phyloP scores from a whole-genome alignment of 306 rosid genomes.

The Astragalus glycyphyllos region DNA sequence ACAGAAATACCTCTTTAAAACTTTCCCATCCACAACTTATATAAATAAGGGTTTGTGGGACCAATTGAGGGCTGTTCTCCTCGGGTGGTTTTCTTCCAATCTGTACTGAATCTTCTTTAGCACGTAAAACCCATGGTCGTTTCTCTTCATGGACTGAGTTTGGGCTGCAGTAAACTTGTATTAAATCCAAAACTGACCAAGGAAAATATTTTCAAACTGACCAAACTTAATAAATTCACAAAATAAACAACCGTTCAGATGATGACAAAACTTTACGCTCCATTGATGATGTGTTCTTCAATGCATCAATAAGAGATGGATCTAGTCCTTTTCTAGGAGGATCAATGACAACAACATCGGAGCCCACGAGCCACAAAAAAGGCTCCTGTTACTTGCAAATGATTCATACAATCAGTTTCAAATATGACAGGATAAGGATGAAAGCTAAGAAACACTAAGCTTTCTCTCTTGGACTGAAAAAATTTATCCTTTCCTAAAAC shows the following conservation, averaged over 20 bases:
- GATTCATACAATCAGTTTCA: slow-evolving; percentile 40
- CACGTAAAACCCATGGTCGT: slow-evolving; percentile 96
- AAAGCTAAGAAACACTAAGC: slow-evolving; percentile 15
- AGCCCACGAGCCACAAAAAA: slow-evolving; percentile 81
- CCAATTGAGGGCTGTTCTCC: slow-evolving; percentile 48
- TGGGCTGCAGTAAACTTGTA: slow-evolving; percentile 59
- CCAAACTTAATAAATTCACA: slow-evolving; percentile 39
- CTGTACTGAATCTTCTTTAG: slow-evolving; percentile 79
- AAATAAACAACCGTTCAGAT: slow-evolving; percentile 61
- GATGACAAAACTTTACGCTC: slow-evolving; percentile 62
- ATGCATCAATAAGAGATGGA: slow-evolving; percentile 68
- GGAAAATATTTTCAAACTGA: slow-evolving; percentile 32
- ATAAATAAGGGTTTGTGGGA: slow-evolving; percentile 90
- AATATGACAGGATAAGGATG: slow-evolving; percentile 31
- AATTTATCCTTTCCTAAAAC: slow-evolving; percentile 10
- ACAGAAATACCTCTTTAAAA: slow-evolving; percentile 82
- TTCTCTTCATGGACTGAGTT: slow-evolving; percentile 76
- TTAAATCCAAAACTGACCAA: slow-evolving; percentile 43
- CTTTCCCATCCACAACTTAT: slow-evolving; percentile 99
- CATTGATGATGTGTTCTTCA: slow-evolving; percentile 61
- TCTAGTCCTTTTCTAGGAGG: slow-evolving; percentile 97
- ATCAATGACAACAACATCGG: slow-evolving; percentile 90
- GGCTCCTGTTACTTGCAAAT: slow-evolving; percentile 75
- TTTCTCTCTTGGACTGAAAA: slow-evolving; percentile 6
- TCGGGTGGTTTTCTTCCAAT: slow-evolving; percentile 59